A percentile compares a stretch with the other conserved stretches of the same genome.
Evolutionary conservation across 2,329 filamentous ascomycete genomes (phyloP).

Genomic region (Elsinoe fawcettii): DNA sequence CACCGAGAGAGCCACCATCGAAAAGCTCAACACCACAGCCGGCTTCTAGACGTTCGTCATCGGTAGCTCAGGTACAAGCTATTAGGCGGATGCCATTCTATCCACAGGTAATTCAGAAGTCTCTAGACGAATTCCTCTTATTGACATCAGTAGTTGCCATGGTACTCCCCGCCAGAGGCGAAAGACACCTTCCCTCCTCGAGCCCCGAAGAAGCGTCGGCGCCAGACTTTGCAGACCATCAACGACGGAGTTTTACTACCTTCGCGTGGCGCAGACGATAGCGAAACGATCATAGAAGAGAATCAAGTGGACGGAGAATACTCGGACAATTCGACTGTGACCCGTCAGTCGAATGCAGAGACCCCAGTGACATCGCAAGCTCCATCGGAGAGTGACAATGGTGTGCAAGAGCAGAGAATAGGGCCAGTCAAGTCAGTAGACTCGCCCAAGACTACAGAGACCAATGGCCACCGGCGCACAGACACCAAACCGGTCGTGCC

Average conservation of each 20-base stretch:
- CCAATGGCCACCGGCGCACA: slow-evolving; percentile 30
- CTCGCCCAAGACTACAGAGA: slow-evolving; percentile 27
- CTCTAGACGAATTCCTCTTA: not conserved
- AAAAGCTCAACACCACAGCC: slow-evolving; percentile 27
- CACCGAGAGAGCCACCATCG: slow-evolving; percentile 26
- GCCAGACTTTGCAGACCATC: slow-evolving; percentile 31
- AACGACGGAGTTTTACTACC: slow-evolving; percentile 45
- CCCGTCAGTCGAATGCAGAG: slow-evolving; percentile 42
- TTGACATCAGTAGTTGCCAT: slow-evolving; percentile 43
- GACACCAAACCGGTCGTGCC: slow-evolving; percentile 44
- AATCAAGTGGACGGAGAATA: slow-evolving; percentile 25
- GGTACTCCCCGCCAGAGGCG: slow-evolving; percentile 49
- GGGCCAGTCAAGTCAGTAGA: not conserved
- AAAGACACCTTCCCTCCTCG: slow-evolving; percentile 45
- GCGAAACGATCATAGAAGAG: slow-evolving; percentile 23
- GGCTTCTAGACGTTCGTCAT: slow-evolving; percentile 23
- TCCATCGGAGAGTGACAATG: slow-evolving; percentile 48
- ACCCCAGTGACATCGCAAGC: slow-evolving; percentile 53
- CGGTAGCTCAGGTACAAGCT: slow-evolving; percentile 21
- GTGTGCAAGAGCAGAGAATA: not conserved
- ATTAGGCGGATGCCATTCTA: slow-evolving; percentile 39
- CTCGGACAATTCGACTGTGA: slow-evolving; percentile 39
- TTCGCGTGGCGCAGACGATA: slow-evolving; percentile 32
- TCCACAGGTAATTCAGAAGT: slow-evolving; percentile 35
- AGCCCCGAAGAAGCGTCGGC: slow-evolving; percentile 41